These are phyloP conservation scores for Lentinula aciculospora DNA, from an alignment of 768 basidiomycete species.

Conservation along the genomic window DNA sequence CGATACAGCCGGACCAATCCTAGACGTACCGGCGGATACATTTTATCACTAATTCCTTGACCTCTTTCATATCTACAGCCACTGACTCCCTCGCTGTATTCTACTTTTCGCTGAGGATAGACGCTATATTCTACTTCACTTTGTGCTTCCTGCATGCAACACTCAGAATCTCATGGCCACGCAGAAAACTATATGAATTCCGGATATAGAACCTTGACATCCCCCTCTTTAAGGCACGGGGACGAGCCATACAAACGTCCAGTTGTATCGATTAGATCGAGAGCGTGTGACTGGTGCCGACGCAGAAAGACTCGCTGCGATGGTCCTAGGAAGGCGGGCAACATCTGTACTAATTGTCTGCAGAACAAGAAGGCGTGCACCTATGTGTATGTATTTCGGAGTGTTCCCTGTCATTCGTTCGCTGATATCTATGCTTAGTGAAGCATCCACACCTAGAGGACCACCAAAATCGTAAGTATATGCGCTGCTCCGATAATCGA, in stretches of 20 bases:
- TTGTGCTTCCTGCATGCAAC: background rate
- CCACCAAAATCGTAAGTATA: constrained; percentile 60
- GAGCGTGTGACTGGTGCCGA: constrained; percentile 58
- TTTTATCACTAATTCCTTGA: background rate
- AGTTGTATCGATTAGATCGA: constrained; percentile 36
- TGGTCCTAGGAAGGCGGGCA: constrained; percentile 44
- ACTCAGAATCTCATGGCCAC: background rate
- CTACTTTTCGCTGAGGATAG: no score
- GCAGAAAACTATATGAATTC: background rate
- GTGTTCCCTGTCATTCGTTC: background rate
- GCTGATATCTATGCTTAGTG: constrained; percentile 27
- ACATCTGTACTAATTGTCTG: constrained; percentile 54
- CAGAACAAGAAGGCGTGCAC: constrained; percentile 48
- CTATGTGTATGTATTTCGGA: constrained; percentile 42
- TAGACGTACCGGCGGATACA: background rate
- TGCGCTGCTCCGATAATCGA: background rate
- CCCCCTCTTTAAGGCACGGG: background rate
- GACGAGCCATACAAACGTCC: background rate
- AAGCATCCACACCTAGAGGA: constrained; percentile 58
- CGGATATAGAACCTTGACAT: background rate
- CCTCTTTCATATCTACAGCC: background rate
- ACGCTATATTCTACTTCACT: background rate
- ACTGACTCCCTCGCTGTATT: no score
- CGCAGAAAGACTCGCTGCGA: constrained; percentile 58
- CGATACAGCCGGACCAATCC: background rate